These are phyloP conservation scores for Erodium moschatum DNA, from an alignment of 441 rosid genomes.

Conservation along the genomic window DNA sequence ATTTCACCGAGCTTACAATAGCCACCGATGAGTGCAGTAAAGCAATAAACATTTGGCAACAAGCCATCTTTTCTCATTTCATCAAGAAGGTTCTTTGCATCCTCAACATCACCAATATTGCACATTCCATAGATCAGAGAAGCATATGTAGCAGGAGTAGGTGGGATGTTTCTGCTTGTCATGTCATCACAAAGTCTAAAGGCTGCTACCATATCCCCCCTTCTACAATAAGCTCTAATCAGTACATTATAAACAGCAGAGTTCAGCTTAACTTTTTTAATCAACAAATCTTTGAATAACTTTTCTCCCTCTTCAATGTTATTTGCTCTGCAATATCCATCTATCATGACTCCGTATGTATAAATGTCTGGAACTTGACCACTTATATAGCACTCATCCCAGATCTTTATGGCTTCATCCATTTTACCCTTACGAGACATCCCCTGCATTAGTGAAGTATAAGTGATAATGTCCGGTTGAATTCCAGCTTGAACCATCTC, in stretches of 20 bases:
- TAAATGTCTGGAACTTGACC: conserved; percentile 36
- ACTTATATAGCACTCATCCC: conserved; percentile 39
- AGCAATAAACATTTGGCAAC: conserved; percentile 45
- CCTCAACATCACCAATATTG: conserved; percentile 35
- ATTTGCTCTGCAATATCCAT: conserved; percentile 49
- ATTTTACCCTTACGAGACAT: conserved; percentile 34
- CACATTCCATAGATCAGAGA: conserved; percentile 52
- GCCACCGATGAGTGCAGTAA: conserved; percentile 49
- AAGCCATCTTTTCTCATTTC: conserved; percentile 43
- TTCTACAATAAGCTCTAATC: conserved; percentile 39
- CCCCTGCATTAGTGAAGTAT: conserved; percentile 40
- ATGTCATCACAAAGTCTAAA: conserved; percentile 38
- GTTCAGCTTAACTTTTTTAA: conserved; percentile 31
- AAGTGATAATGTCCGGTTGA: conserved; percentile 41
- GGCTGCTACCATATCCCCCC: conserved; percentile 37
- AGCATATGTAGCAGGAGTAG: conserved; percentile 43
- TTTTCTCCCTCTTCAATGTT: conserved; percentile 42
- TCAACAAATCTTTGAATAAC: conserved; percentile 37
- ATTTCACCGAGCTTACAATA: conserved; percentile 48
- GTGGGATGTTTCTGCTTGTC: conserved; percentile 36
- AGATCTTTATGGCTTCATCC: conserved; percentile 43
- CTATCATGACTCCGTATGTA: conserved; percentile 53
- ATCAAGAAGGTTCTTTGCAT: conserved; percentile 33
- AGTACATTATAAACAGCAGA: conserved; percentile 43
- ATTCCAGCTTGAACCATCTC: conserved; percentile 47